These are phyloP conservation scores for Spergularia azorica DNA, from an alignment of 179 eudicot species.

Conservation along the genomic window DNA sequence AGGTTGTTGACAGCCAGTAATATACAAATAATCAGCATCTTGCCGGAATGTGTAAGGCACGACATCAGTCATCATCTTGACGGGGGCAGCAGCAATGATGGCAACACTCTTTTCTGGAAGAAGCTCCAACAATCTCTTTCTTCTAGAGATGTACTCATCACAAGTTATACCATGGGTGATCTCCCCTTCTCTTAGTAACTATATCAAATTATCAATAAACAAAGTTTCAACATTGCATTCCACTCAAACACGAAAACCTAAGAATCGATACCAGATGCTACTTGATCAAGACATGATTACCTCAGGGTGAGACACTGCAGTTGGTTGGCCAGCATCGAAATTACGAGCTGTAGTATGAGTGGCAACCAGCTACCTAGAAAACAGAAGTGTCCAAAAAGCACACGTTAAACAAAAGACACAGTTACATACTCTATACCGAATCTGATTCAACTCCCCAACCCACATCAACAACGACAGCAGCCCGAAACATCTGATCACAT, in stretches of 20 bases:
- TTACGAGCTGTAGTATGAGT: slow-evolving; percentile 38
- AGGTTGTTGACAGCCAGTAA: slow-evolving; percentile 95
- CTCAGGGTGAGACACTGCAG: slow-evolving; percentile 81
- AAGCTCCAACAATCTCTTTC: slow-evolving; percentile 74
- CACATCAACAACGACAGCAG: not conserved
- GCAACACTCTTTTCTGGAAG: slow-evolving; percentile 85
- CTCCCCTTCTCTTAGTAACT: slow-evolving; percentile 87
- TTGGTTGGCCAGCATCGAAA: slow-evolving; percentile 84
- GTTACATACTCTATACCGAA: not conserved
- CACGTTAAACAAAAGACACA: slow-evolving; percentile 3
- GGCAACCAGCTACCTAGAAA: slow-evolving; percentile 40
- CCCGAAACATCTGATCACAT: no score
- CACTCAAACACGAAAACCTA: slow-evolving; percentile 4
- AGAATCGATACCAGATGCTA: not conserved
- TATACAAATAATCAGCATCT: slow-evolving; percentile 77
- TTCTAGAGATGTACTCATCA: slow-evolving; percentile 70
- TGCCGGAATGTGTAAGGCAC: slow-evolving; percentile 89
- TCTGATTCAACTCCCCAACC: not conserved
- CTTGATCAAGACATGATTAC: slow-evolving; percentile 36
- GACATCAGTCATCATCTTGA: slow-evolving; percentile 96
- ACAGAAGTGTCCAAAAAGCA: slow-evolving; percentile 8
- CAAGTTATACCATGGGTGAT: slow-evolving; percentile 73
- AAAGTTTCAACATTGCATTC: not conserved
- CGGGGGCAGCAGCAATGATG: slow-evolving; percentile 74
- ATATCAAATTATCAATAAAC: slow-evolving; percentile 14